Evolutionary conservation across 2,329 filamentous ascomycete genomes (phyloP).

Genomic region (Aspergillus tanneri): DNA sequence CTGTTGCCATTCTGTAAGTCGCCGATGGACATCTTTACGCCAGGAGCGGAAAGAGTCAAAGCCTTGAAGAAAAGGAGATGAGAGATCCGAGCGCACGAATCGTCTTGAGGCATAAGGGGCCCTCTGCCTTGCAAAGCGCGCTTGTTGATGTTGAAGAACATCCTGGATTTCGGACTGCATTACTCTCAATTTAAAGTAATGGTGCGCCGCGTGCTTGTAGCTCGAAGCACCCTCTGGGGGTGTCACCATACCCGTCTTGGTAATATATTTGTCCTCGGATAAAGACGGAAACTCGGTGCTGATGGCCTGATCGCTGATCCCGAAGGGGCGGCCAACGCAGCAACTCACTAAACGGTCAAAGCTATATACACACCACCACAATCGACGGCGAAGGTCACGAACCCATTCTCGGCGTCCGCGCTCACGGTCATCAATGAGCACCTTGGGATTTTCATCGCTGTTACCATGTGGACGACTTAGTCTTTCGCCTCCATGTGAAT

Average conservation of each 20-base stretch:
- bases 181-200: constrained; percentile 85
- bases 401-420: constrained; percentile 74
- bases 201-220: constrained; percentile 87
- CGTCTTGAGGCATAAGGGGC: constrained; percentile 65
- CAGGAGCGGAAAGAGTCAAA: constrained; percentile 86
- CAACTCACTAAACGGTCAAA: constrained; percentile 92
- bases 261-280: constrained; percentile 86
- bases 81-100: constrained; percentile 74
- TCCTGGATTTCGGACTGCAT: constrained; percentile 94
- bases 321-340: constrained; percentile 89
- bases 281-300: constrained; percentile 92
- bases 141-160: constrained; percentile 88
- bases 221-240: constrained; percentile 65
- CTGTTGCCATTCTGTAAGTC: constrained; percentile 82
- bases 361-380: constrained; percentile 98
- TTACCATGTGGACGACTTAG: constrained; percentile 14
- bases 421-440: constrained; percentile 54
- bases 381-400: constrained; percentile 76
- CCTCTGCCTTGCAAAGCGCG: constrained; percentile 69
- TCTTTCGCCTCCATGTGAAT: constrained; percentile 46
- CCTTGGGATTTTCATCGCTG: constrained; percentile 27
- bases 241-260: constrained; percentile 68
- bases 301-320: constrained; percentile 92
- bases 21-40: constrained; percentile 81
- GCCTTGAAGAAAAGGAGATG: constrained; percentile 78